Conservation (phyloP, 257 asterid genomes). For the Salvia miltiorrhiza region DNA sequence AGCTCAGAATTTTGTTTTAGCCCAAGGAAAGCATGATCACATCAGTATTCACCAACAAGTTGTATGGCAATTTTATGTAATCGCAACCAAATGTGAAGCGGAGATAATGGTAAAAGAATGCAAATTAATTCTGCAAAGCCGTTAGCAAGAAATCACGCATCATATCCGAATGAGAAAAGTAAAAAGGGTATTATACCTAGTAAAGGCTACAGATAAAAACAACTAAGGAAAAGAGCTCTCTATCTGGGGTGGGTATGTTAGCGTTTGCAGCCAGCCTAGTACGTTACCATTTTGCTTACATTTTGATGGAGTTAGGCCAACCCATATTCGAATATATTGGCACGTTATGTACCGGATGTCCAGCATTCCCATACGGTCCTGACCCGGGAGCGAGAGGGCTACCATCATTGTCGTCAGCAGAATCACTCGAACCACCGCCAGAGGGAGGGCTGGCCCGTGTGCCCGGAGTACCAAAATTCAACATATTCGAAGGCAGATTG, state of each 20-base stretch:
- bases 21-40: not conserved
- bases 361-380: constrained; percentile 39
- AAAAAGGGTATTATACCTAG: not conserved
- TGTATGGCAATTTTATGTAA: not conserved
- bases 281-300: constrained; percentile 18
- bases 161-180: not conserved
- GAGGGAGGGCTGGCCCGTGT: constrained; percentile 57
- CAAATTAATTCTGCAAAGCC: not conserved
- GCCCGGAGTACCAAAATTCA: constrained; percentile 52
- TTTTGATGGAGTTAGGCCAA: constrained; percentile 62
- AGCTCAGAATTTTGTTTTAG: no score
- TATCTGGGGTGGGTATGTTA: constrained; percentile 9
- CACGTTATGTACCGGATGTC: constrained; percentile 49
- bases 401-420: constrained; percentile 56
- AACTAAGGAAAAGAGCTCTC: constrained; percentile 1
- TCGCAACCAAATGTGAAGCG: not conserved
- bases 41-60: not conserved
- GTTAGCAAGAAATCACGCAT: not conserved
- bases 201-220: not conserved
- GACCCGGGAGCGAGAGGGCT: constrained; percentile 47
- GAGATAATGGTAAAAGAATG: not conserved
- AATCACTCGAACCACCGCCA: constrained; percentile 64
- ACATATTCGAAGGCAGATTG: constrained; percentile 43
- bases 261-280: constrained; percentile 13
- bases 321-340: constrained; percentile 51